Conservation (phyloP, 345 rosid genomes). For the Aquilaria malaccensis region DNA sequence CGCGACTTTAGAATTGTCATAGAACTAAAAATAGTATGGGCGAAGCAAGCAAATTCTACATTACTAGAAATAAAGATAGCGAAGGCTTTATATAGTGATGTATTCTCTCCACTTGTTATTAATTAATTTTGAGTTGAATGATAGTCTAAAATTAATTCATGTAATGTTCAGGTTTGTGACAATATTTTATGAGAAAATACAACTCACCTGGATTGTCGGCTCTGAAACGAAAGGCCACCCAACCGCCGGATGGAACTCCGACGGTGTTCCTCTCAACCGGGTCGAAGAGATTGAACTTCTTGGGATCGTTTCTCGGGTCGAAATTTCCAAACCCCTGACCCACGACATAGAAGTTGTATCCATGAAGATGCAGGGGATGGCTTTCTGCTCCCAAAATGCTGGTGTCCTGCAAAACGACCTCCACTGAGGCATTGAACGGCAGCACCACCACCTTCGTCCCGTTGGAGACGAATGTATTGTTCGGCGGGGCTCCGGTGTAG, state of each 20-base stretch:
- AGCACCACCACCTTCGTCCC: slow-evolving; percentile 55
- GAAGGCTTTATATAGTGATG: too few species aligned
- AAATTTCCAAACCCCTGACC: slow-evolving; percentile 81
- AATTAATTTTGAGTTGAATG: too few species aligned
- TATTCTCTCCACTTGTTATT: too few species aligned
- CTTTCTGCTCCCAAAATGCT: slow-evolving; percentile 63
- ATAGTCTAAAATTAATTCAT: not conserved
- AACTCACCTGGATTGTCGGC: slow-evolving; percentile 72
- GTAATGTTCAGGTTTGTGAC: not conserved
- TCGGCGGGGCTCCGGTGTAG: slow-evolving; percentile 71
- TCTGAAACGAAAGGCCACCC: slow-evolving; percentile 64
- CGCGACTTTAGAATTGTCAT: too few species aligned
- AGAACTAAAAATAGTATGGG: too few species aligned
- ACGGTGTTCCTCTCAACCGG: slow-evolving; percentile 71
- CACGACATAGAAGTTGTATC: slow-evolving; percentile 61
- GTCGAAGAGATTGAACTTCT: slow-evolving; percentile 54
- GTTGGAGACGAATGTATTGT: slow-evolving; percentile 41
- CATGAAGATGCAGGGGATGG: slow-evolving; percentile 83
- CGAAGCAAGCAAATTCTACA: too few species aligned
- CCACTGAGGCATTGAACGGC: slow-evolving; percentile 56
- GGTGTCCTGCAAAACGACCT: slow-evolving; percentile 73
- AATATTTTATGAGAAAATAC: not conserved
- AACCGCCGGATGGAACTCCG: slow-evolving; percentile 62
- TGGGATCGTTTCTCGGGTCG: slow-evolving; percentile 43
- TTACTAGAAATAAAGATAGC: too few species aligned